Base-by-base conservation (phyloP, 1,284 basidiomycete species). In the Inonotus hispidus region DNA sequence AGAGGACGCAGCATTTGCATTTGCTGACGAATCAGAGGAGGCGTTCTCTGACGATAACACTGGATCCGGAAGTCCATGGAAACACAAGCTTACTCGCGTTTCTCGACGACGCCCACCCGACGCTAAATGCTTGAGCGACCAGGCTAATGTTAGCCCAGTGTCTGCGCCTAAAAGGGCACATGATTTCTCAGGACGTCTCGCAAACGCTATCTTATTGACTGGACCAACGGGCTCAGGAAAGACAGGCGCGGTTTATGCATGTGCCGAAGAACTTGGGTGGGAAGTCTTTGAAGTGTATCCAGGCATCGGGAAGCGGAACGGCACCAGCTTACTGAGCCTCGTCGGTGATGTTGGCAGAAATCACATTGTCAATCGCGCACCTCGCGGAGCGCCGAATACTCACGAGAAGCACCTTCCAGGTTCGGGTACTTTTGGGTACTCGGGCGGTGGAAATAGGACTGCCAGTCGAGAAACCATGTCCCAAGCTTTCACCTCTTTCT, bases 211-310 rank as follows among this genome's bases (percentile, higher is more conserved):
- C 58, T 75, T 99, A 1, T 81, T 99, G 27, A 70, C 77, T 23
- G 97, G 97, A 0, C 92, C 93, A 0, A 75, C 82, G 25, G 97
- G 96, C 1, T 82, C 81, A 52, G 97, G 97, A 27, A 99, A 99
- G 76, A 95, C 94, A 3, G 89, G 93, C 0, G 85, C 93, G 5
- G 88, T 98, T 0, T 93, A 97, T 71, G 95, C 95, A 0, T 95
- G 94, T 65, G 93, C 95, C 2, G 83, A 88, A 47, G 93, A 98
- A 72, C 80, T 99, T 21, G 93, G 90, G 3, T 99, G 92, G 89
- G 92, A 97, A 56, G 87, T 99, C 11, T 98, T 99, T 69, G 97
- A 99, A 72, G 92, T 99, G 8, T 93, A 95, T 73, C 91, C 97
- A n/a, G 97, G 97, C 3, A 88, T 95, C 62, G 93, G 93, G 25